Evolutionary conservation across 352 stramenopile species (phyloP).

Genomic region (Phytophthora vignae): DNA sequence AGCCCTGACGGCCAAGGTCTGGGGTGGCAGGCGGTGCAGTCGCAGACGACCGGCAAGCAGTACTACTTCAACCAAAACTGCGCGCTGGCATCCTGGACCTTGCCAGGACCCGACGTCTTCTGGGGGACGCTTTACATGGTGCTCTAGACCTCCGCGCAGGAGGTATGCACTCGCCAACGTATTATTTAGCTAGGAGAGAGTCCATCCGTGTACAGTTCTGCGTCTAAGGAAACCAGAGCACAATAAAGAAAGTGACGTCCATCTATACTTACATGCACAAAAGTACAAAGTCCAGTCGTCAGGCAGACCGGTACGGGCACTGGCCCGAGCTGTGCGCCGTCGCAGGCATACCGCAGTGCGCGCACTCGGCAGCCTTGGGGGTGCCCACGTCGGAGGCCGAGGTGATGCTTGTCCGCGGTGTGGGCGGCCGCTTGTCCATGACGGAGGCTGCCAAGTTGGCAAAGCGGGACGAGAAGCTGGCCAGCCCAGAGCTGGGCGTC

Average conservation of each 20-base stretch:
- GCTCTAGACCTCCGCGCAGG: conserved; percentile 47
- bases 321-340: conserved; percentile 53
- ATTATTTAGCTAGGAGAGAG: conserved; percentile 56
- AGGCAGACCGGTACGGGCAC: conserved; percentile 56
- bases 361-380: conserved; percentile 50
- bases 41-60: conserved; percentile 76
- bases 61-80: conserved; percentile 88
- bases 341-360: conserved; percentile 55
- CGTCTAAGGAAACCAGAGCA: conserved; percentile 42
- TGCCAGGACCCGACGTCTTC: conserved; percentile 67
- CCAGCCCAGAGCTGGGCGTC: conserved; percentile 35
- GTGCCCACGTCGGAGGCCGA: conserved; percentile 24
- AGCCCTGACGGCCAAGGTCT: conserved; percentile 43
- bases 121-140: conserved; percentile 76
- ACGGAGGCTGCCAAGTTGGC: conserved; percentile 61
- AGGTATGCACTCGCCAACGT: conserved; percentile 28
- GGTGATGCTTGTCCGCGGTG: conserved; percentile 37
- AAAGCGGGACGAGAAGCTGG: conserved; percentile 65
- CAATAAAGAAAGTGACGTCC: conserved; percentile 36
- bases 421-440: conserved; percentile 61
- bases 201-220: conserved; percentile 39
- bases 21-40: conserved; percentile 77
- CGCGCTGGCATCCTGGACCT: conserved; percentile 79
- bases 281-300: background rate
- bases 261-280: conserved; percentile 1